A percentile compares a stretch with the other conserved stretches of the same genome.
Conservation (phyloP, 768 basidiomycete species). For the Hericium alpestre region DNA sequence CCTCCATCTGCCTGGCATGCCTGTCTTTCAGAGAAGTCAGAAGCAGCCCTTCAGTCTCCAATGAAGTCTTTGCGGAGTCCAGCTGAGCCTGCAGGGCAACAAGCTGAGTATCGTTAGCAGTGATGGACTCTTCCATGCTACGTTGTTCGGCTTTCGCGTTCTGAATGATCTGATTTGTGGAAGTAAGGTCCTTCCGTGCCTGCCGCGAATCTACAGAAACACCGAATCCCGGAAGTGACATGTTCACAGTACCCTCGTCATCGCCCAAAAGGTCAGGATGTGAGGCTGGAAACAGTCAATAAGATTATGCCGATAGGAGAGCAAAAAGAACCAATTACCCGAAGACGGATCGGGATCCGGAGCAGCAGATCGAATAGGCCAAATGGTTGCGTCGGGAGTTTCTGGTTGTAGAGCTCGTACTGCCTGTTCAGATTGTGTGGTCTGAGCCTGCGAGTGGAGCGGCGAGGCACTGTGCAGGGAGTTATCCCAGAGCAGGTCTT, state of each 20-base stretch:
- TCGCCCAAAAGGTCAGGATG: constrained; percentile 59
- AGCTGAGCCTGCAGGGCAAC: constrained; percentile 76
- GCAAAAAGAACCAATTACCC: constrained; percentile 17
- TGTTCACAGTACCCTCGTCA: constrained; percentile 46
- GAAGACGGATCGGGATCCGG: not conserved
- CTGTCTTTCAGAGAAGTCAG: constrained; percentile 62
- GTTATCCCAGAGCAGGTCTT: constrained; percentile 37
- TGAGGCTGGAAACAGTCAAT: not conserved
- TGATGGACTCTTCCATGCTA: constrained; percentile 52
- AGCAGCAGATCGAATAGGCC: too few species aligned
- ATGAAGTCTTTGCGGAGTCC: constrained; percentile 70
- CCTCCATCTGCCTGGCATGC: constrained; percentile 50
- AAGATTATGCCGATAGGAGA: constrained; percentile 1
- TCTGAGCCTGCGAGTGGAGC: constrained; percentile 21
- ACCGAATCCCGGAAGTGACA: constrained; percentile 50
- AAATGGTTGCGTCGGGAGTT: too few species aligned
- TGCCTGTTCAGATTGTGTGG: not conserved
- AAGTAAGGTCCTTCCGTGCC: constrained; percentile 71
- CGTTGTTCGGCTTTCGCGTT: constrained; percentile 55
- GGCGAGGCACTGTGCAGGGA: constrained; percentile 23
- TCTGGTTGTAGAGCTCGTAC: not conserved
- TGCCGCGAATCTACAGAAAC: constrained; percentile 84
- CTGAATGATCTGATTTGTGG: constrained; percentile 64
- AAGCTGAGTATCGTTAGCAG: constrained; percentile 63
- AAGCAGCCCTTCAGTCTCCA: constrained; percentile 73